Evolutionary conservation across 2,329 filamentous ascomycete genomes (phyloP).

Genomic region (Aspergillus chevalieri): DNA sequence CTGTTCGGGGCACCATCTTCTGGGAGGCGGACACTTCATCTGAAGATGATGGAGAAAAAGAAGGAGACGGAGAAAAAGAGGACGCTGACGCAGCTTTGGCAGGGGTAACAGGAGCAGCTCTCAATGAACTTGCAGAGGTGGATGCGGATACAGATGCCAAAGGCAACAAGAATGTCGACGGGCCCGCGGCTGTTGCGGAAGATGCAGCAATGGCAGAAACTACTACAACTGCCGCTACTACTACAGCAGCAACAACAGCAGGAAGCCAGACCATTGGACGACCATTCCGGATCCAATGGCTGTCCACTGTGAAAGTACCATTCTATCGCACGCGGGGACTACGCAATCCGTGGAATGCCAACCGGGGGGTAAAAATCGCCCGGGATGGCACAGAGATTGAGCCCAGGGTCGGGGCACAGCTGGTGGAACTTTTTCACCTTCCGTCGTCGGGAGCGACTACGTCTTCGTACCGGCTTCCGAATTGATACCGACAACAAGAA

Average conservation of each 20-base stretch:
- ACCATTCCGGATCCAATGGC: conserved; percentile 85
- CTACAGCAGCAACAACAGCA: neutral
- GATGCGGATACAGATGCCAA: conserved; percentile 21
- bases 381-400: conserved; percentile 91
- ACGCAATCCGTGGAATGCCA: conserved; percentile 90
- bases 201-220: conserved; percentile 20
- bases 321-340: conserved; percentile 85
- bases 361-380: conserved; percentile 92
- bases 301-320: conserved; percentile 73
- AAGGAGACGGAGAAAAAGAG: conserved; percentile 32
- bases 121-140: too few species aligned
- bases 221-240: neutral
- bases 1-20: conserved; percentile 89
- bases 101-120: neutral
- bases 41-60: conserved; percentile 27
- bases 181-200: conserved; percentile 35
- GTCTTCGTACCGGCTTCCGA: neutral
- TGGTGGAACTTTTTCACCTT: conserved; percentile 73
- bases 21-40: conserved; percentile 76
- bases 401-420: conserved; percentile 66
- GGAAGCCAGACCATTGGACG: conserved; percentile 72
- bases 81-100: conserved; percentile 36
- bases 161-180: conserved; percentile 43
- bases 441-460: conserved; percentile 6
- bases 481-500: neutral